phyloP scores from a whole-genome alignment of 2,329 filamentous ascomycete genomes.

The Colletotrichum musae region DNA sequence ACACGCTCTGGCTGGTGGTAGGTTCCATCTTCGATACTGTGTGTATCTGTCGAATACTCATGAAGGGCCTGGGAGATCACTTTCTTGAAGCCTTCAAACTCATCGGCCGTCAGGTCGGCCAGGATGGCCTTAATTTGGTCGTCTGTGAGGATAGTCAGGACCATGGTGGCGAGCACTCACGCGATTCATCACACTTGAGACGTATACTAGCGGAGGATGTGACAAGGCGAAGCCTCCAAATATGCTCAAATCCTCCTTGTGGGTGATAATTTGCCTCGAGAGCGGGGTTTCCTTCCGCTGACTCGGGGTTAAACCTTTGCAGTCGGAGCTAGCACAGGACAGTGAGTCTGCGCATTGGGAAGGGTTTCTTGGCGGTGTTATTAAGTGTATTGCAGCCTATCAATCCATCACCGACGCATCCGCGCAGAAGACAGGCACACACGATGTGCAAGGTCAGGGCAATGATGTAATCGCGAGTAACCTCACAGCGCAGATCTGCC shows the following conservation, averaged over 20 bases:
- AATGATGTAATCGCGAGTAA: conserved; percentile 20
- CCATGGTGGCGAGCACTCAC: conserved; percentile 55
- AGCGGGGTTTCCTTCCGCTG: conserved; percentile 34
- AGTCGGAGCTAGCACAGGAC: conserved; percentile 15
- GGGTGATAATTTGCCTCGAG: conserved; percentile 2
- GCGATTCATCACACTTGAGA: too few relatives aligned
- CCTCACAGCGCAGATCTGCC: conserved; percentile 7
- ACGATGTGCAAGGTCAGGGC: neutral
- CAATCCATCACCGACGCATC: conserved; percentile 4
- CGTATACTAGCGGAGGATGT: neutral
- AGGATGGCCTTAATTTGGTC: conserved; percentile 68
- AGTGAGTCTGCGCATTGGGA: neutral
- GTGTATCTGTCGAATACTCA: conserved; percentile 72
- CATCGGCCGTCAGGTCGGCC: conserved; percentile 65
- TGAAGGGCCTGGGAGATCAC: conserved; percentile 68
- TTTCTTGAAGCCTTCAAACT: conserved; percentile 67
- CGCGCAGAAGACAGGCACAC: neutral
- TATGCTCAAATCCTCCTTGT: neutral
- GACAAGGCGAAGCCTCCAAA: too few relatives aligned
- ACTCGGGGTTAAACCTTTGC: conserved; percentile 24
- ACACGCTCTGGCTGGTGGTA: conserved; percentile 71
- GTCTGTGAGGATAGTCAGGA: conserved; percentile 72
- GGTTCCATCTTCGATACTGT: conserved; percentile 57
- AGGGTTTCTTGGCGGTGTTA: neutral
- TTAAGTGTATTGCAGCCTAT: neutral